phyloP scores from a whole-genome alignment of 2,329 filamentous ascomycete species.

The Colletotrichum ledebouriae region DNA sequence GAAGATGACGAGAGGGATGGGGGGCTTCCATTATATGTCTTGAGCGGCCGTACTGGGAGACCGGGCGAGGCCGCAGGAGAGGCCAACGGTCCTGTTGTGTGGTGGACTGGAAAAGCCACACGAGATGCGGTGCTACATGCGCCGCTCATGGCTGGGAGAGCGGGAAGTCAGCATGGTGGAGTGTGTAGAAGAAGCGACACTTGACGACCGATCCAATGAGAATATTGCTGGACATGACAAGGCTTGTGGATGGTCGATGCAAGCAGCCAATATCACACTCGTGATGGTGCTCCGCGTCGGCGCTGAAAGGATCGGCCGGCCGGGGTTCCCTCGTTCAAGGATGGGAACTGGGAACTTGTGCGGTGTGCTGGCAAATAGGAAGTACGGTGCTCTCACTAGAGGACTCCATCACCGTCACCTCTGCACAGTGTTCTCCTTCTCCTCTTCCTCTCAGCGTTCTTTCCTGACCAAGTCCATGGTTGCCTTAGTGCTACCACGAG shows the following conservation, averaged over 20 bases:
- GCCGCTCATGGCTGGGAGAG: constrained; percentile 37
- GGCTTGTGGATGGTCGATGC: constrained; percentile 42
- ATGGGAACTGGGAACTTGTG: constrained; percentile 19
- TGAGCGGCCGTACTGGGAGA: constrained; percentile 35
- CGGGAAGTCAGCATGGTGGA: constrained; percentile 38
- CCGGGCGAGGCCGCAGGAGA: constrained; percentile 32
- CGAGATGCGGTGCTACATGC: too few species aligned
- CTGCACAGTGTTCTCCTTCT: constrained; percentile 28
- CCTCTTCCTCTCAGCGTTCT: constrained; percentile 5
- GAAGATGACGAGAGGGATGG: constrained; percentile 54
- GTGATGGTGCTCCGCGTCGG: constrained; percentile 36
- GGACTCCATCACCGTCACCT: constrained; percentile 26
- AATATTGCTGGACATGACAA: constrained; percentile 12
- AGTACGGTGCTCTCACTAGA: constrained; percentile 10
- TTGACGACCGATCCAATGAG: constrained; percentile 40
- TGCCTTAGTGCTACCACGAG: constrained; percentile 38
- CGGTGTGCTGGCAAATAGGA: constrained; percentile 36
- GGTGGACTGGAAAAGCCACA: constrained; percentile 29
- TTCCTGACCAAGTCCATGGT: constrained; percentile 25
- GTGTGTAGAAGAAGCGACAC: constrained; percentile 34
- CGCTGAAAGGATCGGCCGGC: constrained; percentile 35
- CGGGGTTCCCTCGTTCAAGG: constrained; percentile 33
- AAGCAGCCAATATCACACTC: constrained; percentile 42
- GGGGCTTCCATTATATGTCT: constrained; percentile 52
- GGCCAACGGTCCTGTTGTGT: constrained; percentile 23